Evolutionary conservation across 352 stramenopile genomes (phyloP).

Genomic region (Globisporangium radiosum): DNA sequence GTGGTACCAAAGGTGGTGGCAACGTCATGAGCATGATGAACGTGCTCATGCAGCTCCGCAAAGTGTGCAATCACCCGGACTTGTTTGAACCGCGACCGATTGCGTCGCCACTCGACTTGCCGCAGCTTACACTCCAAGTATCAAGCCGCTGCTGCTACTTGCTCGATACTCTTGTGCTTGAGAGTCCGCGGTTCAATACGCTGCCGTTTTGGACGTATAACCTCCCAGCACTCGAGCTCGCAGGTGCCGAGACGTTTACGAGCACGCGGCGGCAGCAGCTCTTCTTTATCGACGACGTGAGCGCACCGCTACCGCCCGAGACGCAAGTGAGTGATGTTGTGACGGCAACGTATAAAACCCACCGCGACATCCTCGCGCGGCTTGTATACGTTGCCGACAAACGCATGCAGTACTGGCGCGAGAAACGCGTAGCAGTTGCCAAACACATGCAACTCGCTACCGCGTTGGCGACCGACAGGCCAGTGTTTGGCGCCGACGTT

Average conservation of each 20-base stretch:
- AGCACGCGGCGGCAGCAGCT: slow-evolving; percentile 27
- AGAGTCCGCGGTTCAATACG: slow-evolving; percentile 7
- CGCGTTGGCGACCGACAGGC: slow-evolving; percentile 26
- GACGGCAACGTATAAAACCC: slow-evolving; percentile 15
- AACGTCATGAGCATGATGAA: slow-evolving; percentile 99
- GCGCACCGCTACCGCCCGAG: slow-evolving; percentile 20
- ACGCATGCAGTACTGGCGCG: slow-evolving; percentile 28
- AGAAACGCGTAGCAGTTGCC: slow-evolving; percentile 25
- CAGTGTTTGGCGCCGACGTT: slow-evolving; percentile 40
- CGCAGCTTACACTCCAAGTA: slow-evolving; percentile 20
- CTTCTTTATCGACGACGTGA: slow-evolving; percentile 40
- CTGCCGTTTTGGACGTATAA: slow-evolving; percentile 31
- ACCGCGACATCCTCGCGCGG: slow-evolving; percentile 32
- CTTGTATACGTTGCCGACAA: slow-evolving; percentile 24
- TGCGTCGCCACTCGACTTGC: slow-evolving; percentile 90
- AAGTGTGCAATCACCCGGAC: slow-evolving; percentile 98
- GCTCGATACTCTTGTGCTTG: slow-evolving; percentile 33
- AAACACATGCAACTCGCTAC: slow-evolving; percentile 17
- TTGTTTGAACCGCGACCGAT: slow-evolving; percentile 97
- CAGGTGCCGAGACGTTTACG: slow-evolving; percentile 19
- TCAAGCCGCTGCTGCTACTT: slow-evolving; percentile 25
- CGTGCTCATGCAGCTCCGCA: slow-evolving; percentile 98
- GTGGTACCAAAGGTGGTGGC: slow-evolving; percentile 38
- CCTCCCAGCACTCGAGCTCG: slow-evolving; percentile 40
- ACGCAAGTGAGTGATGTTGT: slow-evolving; percentile 14